Base-by-base conservation (phyloP, 768 basidiomycete species). In the Pisolithus orientalis region DNA sequence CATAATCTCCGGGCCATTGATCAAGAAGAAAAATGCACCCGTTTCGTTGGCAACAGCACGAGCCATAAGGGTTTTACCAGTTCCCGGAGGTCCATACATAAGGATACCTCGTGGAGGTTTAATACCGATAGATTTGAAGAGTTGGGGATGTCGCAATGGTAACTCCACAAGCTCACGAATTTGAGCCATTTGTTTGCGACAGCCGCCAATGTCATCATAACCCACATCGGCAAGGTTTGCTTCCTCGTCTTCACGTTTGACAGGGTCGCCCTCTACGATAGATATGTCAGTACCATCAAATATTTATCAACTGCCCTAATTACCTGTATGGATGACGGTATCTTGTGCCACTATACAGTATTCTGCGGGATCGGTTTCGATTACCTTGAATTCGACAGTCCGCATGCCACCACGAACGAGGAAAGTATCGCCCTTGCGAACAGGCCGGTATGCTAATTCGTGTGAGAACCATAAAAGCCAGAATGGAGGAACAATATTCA, bases 71-170 rank as follows among this genome's bases (percentile, higher is more conserved):
- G 96, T 98, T 76, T 98, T 99, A 79, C 96, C 96, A 21, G 95
- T 98, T 78, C 96, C 96, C 32, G 95, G 95, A 57, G 95, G 95
- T 51, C 95, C 95, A 65, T 82, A 99, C 92, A 99, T 88, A 59
- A 99, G 85, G 64, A 99, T 94, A 80, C 95, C 95, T 60, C 95
- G 87, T 24, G 95, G 95, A 31, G 96, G 96, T 71, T 98, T 99
- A 82, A 99, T 99, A 83, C 96, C 96, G 67, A 99, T 99, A 25
- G 94, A 94, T 69, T 99, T 99, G 87, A 98, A 99, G 13, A 99
- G 82, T 73, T 98, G 94, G 40, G 96, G 96, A 72, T 99, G 96
- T 53, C 96, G 93, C 40, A 98, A 80, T 31, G 96, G 96, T 3
- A 99, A 79, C 71, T 99, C 96, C 58, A 98, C 96, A 38, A 99